These are phyloP conservation scores for Wickerhamomyces bovis DNA, from an alignment of 805 yeast genomes.

Conservation along the genomic window DNA sequence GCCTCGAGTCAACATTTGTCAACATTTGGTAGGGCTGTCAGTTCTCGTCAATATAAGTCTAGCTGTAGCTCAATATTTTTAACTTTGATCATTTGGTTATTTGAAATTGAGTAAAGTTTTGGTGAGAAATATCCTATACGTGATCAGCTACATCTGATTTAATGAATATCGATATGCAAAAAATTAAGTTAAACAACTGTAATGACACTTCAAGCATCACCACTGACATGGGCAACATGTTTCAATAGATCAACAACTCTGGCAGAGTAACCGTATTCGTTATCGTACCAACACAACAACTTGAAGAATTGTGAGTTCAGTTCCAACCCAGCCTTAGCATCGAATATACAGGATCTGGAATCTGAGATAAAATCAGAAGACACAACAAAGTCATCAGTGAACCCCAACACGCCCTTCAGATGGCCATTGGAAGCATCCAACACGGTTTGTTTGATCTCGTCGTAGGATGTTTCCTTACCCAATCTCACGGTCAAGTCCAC, in stretches of 20 bases:
- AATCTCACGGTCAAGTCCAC: conserved; percentile 88
- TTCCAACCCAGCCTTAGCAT: conserved; percentile 85
- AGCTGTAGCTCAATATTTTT: too few relatives aligned
- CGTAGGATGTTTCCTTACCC: conserved; percentile 71
- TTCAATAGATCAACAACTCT: conserved; percentile 89
- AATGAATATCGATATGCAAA: too few relatives aligned
- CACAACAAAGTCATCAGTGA: conserved; percentile 90
- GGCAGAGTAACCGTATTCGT: conserved; percentile 94
- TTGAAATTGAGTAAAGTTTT: too few relatives aligned
- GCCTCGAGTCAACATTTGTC: too few relatives aligned
- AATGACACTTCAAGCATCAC: conserved; percentile 1
- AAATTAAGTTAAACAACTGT: too few relatives aligned
- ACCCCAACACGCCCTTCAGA: conserved; percentile 78
- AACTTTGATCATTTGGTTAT: too few relatives aligned
- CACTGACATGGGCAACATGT: conserved; percentile 52
- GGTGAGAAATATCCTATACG: too few relatives aligned
- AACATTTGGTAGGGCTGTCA: too few relatives aligned
- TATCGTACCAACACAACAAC: conserved; percentile 92
- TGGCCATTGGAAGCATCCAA: conserved; percentile 73
- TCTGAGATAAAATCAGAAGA: conserved; percentile 86
- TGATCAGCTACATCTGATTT: too few relatives aligned
- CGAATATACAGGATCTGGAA: conserved; percentile 81
- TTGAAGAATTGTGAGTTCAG: conserved; percentile 85
- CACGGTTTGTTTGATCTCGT: conserved; percentile 71
- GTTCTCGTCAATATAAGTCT: too few relatives aligned